Base-by-base conservation (phyloP, 257 asterid genomes). In the Solanum sejunctum region DNA sequence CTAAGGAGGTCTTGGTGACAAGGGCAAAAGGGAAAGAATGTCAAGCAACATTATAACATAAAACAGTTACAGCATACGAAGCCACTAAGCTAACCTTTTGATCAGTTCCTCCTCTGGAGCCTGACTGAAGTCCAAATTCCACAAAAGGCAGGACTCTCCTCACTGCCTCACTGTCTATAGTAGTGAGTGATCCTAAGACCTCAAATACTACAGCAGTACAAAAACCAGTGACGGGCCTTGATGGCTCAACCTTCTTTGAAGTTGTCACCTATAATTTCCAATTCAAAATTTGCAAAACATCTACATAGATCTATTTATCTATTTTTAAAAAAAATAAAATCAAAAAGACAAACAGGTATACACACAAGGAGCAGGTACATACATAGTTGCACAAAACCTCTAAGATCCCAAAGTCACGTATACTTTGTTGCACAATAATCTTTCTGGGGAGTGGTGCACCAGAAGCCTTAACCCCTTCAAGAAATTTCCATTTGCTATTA, bases 381-480 rank as follows among this genome's bases (percentile, higher is more conserved):
- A 96, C 99, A 91, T 93, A 93, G 85, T 89, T 84, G 88, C 96
- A 93, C 89, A 96, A 91, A 83, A 91, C 91, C 84, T 95, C 94
- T 94, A 96, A 87, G 83, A 96, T 92, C 85, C 97, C 96, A 87
- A 80, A 87, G 90, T 96, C 97, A 83, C 93, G 89, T 36, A 90
- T 81, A 55, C 97, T 91, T 88, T 95, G 98, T 85, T 94, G 97
- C 89, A 95, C 98, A 67, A 95, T 95, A 69, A 92, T 92, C 85
- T 90, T 94, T 89, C 98, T 90, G 13, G 98, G 96, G 36, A 78
- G 93, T 20, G 93, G 94, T 60, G 98, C 98, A 86, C 99, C 98
- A 64, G 94, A 90, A 75, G 85, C 86, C 91, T 93, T 94, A 67
- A 96, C 99, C 80, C 97, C 98, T 84, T 93, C 96, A 41, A 96